Base-by-base conservation (phyloP, 192 early-diverging fungal genomes). In the Chytriomyces sp. region DNA sequence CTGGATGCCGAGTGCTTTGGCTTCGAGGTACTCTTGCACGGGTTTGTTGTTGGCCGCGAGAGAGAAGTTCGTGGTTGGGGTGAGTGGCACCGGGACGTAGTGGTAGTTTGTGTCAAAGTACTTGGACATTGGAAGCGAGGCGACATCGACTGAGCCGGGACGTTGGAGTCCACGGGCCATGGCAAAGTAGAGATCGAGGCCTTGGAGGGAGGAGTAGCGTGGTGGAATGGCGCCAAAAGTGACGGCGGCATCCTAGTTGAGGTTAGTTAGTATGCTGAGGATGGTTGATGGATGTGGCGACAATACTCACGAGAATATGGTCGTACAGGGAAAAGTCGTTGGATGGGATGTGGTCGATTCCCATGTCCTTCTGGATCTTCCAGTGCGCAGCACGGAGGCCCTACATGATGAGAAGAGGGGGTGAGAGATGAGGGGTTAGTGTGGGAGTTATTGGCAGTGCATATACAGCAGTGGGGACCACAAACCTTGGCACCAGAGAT, bases 91-190 rank as follows among this genome's bases (percentile, higher is more conserved):
- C 10, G 57, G 73, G 49, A 71, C 69, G 82, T 87, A 94, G 77
- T 94, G 90, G 86, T 93, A 99, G 92, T 99, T 99, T 77, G 97
- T 97, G 84, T 98, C 96, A 82, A 98, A 99, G 95, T 94, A 99
- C 87, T 99, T 99, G 90, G 96, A 96, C 97, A 99, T 99, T 86
- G 98, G 96, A 81, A 95, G 91, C 67, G 96, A 94, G 66, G 93
- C 93, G 45, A 99, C 93, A 76, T 98, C 95, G 71, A 97, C 84
- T 77, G 87, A 87, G 28, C 82, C 89, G 26, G 87, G 62, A 77
- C 88, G 83, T 77, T 99, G 97, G 67, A 93, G 88, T 77, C 97
- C 97, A 85, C 97, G 95, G 72, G 90, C 94, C 92, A 98, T 97
- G 79, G 97, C 97, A 87, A 99, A 99, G 91, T 97, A 98, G 43